Percentiles rank a stretch among this genome's conserved stretches.
phyloP scores from a whole-genome alignment of 73 alveolate species.

The Blepharisma stoltei region DNA sequence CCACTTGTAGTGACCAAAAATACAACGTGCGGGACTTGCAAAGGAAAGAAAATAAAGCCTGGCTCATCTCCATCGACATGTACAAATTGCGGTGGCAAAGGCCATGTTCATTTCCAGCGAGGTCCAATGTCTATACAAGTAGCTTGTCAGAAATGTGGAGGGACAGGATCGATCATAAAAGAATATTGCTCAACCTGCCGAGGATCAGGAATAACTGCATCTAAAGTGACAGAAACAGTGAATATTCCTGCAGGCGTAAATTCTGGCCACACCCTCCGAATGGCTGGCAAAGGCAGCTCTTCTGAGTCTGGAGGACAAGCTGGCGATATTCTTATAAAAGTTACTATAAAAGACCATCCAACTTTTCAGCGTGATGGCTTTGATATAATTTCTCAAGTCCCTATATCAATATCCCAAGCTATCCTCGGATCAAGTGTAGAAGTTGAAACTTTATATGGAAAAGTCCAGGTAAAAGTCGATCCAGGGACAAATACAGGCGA shows the following conservation, averaged over 20 bases:
- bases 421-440: conserved; percentile 66
- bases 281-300: conserved; percentile 72
- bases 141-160: conserved; percentile 72
- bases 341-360: conserved; percentile 62
- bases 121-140: conserved; percentile 78
- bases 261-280: conserved; percentile 66
- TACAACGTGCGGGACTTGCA: conserved; percentile 71
- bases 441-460: conserved; percentile 73
- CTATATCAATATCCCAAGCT: conserved; percentile 65
- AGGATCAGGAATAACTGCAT: conserved; percentile 57
- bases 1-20: conserved; percentile 47
- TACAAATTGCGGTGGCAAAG: conserved; percentile 80
- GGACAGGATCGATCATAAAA: conserved; percentile 70
- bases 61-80: conserved; percentile 82
- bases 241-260: conserved; percentile 85
- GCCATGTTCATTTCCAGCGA: conserved; percentile 55
- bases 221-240: conserved; percentile 54
- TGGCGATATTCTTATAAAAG: conserved; percentile 75
- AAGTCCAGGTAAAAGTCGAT: conserved; percentile 53
- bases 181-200: conserved; percentile 67
- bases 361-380: conserved; percentile 74
- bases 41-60: conserved; percentile 77
- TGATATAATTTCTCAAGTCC: conserved; percentile 63
- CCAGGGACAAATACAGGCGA: conserved; percentile 80
- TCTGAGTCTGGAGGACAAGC: conserved; percentile 64